Conservation (phyloP, 257 asterid species). For the Marsdenia floribunda region DNA sequence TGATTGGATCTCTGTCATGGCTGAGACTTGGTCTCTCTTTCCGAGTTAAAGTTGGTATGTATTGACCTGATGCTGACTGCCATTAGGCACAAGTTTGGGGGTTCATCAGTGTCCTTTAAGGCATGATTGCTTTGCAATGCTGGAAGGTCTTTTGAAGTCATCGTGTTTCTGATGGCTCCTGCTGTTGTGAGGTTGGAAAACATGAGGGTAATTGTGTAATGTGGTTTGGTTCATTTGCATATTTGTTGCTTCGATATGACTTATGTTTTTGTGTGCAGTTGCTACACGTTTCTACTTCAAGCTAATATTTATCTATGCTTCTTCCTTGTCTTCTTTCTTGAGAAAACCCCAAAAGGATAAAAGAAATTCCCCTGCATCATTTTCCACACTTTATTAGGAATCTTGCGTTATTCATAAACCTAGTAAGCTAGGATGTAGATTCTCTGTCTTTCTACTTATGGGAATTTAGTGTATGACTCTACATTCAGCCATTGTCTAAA, state of each 20-base stretch:
- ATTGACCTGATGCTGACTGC: background rate
- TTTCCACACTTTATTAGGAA: background rate
- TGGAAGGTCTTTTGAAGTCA: conserved; percentile 1
- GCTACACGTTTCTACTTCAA: background rate
- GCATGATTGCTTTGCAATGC: background rate
- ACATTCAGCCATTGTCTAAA: background rate
- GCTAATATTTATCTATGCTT: background rate
- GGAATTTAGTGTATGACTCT: background rate
- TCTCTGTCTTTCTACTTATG: background rate
- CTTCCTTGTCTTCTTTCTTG: background rate
- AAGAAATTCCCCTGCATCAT: background rate
- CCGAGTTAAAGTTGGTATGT: background rate
- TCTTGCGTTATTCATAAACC: background rate
- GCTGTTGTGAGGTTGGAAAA: background rate
- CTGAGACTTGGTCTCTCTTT: background rate
- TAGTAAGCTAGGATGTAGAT: background rate
- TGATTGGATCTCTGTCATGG: background rate
- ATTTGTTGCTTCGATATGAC: background rate
- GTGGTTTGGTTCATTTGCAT: background rate
- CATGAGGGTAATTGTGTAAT: conserved; percentile 6
- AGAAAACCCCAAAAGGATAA: background rate
- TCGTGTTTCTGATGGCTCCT: background rate
- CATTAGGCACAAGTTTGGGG: background rate
- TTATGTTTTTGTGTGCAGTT: background rate
- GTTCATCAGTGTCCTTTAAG: background rate